Conservation (phyloP, 176 grass and related monocot species). For the Eleusine coracana region DNA sequence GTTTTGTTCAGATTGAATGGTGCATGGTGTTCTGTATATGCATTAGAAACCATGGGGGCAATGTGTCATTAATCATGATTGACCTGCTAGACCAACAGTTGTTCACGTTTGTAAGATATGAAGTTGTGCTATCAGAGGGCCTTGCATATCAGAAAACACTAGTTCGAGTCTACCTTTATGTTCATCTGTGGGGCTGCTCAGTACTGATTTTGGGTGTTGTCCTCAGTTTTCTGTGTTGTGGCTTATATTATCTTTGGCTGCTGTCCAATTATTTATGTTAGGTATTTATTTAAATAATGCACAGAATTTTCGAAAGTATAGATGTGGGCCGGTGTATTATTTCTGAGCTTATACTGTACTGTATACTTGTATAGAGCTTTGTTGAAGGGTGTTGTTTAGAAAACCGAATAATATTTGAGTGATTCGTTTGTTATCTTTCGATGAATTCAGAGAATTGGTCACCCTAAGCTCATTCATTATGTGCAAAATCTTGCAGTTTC, state of each 20-base stretch:
- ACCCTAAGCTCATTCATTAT: neutral
- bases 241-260: too few relatives aligned
- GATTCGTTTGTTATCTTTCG: neutral
- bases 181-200: too few relatives aligned
- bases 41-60: neutral
- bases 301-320: too few relatives aligned
- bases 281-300: too few relatives aligned
- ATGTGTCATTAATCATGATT: neutral
- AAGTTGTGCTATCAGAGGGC: neutral
- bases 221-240: too few relatives aligned
- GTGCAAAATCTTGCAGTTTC: conserved; percentile 46
- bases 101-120: neutral
- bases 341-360: neutral
- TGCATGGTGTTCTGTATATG: neutral
- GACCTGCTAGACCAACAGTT: neutral
- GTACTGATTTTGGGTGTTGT: too few relatives aligned
- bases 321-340: too few relatives aligned
- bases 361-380: neutral
- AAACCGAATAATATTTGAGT: neutral
- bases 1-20: too few relatives aligned
- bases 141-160: neutral
- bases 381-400: neutral
- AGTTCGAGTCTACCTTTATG: neutral
- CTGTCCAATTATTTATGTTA: too few relatives aligned
- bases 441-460: neutral